Percentiles rank a stretch among this genome's conserved stretches.
phyloP scores from a whole-genome alignment of 1,284 basidiomycete genomes.

The Cryptococcus sp. region DNA sequence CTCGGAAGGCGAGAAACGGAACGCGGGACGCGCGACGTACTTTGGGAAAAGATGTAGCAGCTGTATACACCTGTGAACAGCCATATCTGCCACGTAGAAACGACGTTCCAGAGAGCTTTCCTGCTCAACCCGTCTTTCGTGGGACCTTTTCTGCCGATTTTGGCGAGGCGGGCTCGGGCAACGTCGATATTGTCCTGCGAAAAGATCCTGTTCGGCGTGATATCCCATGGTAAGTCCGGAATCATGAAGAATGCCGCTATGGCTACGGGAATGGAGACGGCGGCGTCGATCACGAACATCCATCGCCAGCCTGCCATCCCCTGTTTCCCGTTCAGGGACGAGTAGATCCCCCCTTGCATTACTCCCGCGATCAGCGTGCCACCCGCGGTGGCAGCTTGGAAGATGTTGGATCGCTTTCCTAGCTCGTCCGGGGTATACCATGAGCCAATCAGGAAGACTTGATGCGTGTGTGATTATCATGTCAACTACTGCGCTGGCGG shows the following conservation, averaged over 20 bases:
- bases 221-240: too few relatives aligned
- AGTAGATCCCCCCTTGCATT: constrained; percentile 11
- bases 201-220: too few relatives aligned
- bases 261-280: constrained; percentile 4
- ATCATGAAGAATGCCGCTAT: too few relatives aligned
- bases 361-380: constrained; percentile 16
- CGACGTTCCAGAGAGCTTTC: constrained; percentile 23
- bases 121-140: constrained; percentile 18
- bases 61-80: constrained; percentile 19
- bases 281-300: constrained; percentile 25
- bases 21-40: constrained; percentile 1
- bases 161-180: constrained; percentile 7
- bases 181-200: too few relatives aligned
- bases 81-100: constrained; percentile 39
- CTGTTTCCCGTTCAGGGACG: constrained; percentile 8
- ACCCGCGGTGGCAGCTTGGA: constrained; percentile 23
- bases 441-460: constrained; percentile 7
- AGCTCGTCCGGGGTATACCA: constrained; percentile 19
- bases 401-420: constrained; percentile 5
- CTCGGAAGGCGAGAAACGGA: too few relatives aligned
- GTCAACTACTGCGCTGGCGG: not conserved
- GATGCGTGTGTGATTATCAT: not conserved
- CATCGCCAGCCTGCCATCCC: constrained; percentile 13
- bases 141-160: constrained; percentile 17
- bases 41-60: constrained; percentile 18